phyloP scores from a whole-genome alignment of 202 grass and related monocot genomes.

The Zizania palustris region DNA sequence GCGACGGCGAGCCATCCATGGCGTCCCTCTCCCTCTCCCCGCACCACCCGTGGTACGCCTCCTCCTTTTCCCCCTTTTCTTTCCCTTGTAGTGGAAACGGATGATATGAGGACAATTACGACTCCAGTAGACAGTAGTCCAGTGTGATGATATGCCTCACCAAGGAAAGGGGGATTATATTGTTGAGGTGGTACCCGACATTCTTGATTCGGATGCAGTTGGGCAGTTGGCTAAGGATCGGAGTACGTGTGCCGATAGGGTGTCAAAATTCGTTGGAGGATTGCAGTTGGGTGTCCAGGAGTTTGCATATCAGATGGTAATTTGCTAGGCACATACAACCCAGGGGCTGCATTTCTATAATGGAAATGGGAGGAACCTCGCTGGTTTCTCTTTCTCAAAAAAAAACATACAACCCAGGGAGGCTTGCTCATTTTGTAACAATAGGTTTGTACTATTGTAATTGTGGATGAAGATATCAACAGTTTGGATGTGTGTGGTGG shows the following conservation, averaged over 20 bases:
- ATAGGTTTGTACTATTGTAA: neutral
- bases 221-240: neutral
- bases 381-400: too few relatives aligned
- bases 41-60: conserved; percentile 51
- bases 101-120: neutral
- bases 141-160: too few relatives aligned
- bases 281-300: neutral
- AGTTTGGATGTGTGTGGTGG: neutral
- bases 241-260: neutral
- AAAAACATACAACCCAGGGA: neutral
- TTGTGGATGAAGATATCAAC: neutral
- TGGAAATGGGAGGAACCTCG: too few relatives aligned
- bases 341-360: too few relatives aligned
- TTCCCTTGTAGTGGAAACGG: too few relatives aligned
- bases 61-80: neutral
- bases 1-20: conserved; percentile 47
- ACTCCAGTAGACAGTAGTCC: too few relatives aligned
- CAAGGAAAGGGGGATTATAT: neutral
- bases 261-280: neutral
- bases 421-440: conserved; percentile 5
- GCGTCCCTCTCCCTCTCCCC: conserved; percentile 59
- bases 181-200: too few relatives aligned
- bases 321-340: neutral
- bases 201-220: conserved; percentile 26
- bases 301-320: neutral